A percentile compares a stretch with the other conserved stretches of the same genome.
Evolutionary conservation across 352 stramenopile species (phyloP).

Genomic region (Phytophthora vignae): DNA sequence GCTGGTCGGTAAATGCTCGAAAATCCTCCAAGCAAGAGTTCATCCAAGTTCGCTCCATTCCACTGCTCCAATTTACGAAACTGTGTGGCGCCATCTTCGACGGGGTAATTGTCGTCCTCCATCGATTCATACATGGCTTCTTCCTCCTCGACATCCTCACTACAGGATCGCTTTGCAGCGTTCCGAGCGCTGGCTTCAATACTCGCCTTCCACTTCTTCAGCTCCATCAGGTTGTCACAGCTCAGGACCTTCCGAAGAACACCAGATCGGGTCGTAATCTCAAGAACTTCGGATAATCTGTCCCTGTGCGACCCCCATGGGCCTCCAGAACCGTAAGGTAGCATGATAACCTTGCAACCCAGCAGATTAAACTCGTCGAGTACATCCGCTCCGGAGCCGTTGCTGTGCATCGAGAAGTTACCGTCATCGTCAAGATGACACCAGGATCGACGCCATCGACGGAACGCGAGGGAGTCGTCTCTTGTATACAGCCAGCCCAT

Average conservation of each 20-base stretch:
- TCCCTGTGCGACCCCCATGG: slow-evolving; percentile 48
- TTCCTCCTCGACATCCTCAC: slow-evolving; percentile 46
- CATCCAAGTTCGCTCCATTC: slow-evolving; percentile 45
- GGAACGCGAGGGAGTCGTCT: slow-evolving; percentile 87
- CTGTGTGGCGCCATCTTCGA: slow-evolving; percentile 18
- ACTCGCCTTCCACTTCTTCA: slow-evolving; percentile 78
- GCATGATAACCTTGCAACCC: slow-evolving; percentile 73
- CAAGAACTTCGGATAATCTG: slow-evolving; percentile 52
- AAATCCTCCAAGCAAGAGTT: slow-evolving; percentile 74
- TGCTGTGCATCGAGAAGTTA: slow-evolving; percentile 74
- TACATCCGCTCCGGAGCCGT: slow-evolving; percentile 69
- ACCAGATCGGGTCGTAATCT: slow-evolving; percentile 63
- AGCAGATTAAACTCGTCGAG: slow-evolving; percentile 73
- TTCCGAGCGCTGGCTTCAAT: slow-evolving; percentile 68
- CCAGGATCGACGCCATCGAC: slow-evolving; percentile 84
- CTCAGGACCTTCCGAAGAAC: slow-evolving; percentile 70
- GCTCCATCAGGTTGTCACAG: slow-evolving; percentile 57
- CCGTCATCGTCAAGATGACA: slow-evolving; percentile 80
- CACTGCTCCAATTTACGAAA: slow-evolving; percentile 25
- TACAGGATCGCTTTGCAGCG: slow-evolving; percentile 39
- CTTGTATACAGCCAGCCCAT: slow-evolving; percentile 88
- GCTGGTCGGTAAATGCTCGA: slow-evolving; percentile 71
- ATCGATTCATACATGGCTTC: slow-evolving; percentile 38
- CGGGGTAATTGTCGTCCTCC: slow-evolving; percentile 27
- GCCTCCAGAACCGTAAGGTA: slow-evolving; percentile 57